Conservation (phyloP, 345 rosid genomes). For the Murraya paniculata region DNA sequence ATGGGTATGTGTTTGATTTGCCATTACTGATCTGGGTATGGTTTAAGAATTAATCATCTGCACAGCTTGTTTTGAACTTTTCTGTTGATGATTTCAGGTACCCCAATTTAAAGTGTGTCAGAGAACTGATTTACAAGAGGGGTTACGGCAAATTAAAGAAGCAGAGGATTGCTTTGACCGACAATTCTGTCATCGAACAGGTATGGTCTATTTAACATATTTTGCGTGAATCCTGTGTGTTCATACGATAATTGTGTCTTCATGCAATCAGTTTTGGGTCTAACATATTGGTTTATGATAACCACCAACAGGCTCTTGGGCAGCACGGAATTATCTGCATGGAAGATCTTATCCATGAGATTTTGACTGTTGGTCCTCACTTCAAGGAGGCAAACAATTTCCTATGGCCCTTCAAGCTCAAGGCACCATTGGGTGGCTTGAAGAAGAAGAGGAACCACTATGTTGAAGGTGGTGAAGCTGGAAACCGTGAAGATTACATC, state of each 20-base stretch:
- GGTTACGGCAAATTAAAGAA: constrained; percentile 83
- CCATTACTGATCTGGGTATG: not conserved
- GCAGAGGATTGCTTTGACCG: constrained; percentile 76
- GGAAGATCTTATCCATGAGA: constrained; percentile 88
- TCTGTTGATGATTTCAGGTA: constrained; percentile 39
- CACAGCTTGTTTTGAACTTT: not conserved
- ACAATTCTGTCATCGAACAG: constrained; percentile 77
- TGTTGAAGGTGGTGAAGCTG: constrained; percentile 96
- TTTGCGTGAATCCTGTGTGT: not conserved
- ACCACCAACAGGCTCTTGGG: constrained; percentile 50
- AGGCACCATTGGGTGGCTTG: constrained; percentile 82
- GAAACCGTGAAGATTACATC: constrained; percentile 72
- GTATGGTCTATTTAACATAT: constrained; percentile 21
- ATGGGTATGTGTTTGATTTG: constrained; percentile 46
- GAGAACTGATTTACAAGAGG: constrained; percentile 83
- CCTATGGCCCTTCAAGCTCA: constrained; percentile 93
- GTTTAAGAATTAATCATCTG: not conserved
- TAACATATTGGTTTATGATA: no score
- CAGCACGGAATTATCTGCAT: constrained; percentile 65
- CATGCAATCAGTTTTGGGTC: not conserved
- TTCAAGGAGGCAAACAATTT: constrained; percentile 91
- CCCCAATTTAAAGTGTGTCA: constrained; percentile 90
- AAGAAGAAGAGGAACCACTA: constrained; percentile 95
- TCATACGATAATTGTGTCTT: not conserved
- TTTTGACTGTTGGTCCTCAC: constrained; percentile 85